Conservation (phyloP, 2,329 filamentous ascomycete species). For the Aspergillus sp. region DNA sequence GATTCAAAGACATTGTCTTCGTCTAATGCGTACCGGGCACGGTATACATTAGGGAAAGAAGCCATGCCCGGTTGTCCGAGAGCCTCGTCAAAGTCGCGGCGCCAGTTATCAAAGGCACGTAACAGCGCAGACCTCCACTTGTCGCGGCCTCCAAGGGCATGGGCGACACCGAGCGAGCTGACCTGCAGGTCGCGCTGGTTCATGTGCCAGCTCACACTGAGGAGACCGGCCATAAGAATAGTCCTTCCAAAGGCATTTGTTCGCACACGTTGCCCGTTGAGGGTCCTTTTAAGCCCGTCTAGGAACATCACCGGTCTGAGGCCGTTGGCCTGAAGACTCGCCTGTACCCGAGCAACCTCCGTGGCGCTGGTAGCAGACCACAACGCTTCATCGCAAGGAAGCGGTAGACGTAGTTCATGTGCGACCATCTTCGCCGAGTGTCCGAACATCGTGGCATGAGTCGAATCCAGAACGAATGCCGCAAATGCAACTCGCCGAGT, state of each 20-base stretch:
- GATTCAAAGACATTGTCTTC: conserved; percentile 81
- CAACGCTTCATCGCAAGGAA: conserved; percentile 88
- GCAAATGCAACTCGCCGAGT: conserved; percentile 88
- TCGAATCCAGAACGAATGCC: conserved; percentile 92
- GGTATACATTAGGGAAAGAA: conserved; percentile 23
- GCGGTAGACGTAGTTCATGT: conserved; percentile 85
- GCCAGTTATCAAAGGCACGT: conserved; percentile 91
- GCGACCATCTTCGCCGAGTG: conserved; percentile 97
- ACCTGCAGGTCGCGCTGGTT: conserved; percentile 93
- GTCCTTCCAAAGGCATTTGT: conserved; percentile 93
- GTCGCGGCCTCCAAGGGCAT: conserved; percentile 79
- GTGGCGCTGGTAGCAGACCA: conserved; percentile 88
- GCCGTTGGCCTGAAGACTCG: conserved; percentile 75
- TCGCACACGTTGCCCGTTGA: conserved; percentile 80
- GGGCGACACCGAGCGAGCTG: conserved; percentile 76
- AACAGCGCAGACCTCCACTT: conserved; percentile 88
- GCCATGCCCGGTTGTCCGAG: conserved; percentile 54
- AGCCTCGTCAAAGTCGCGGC: conserved; percentile 82
- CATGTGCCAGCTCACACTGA: conserved; percentile 97
- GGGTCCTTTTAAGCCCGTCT: conserved; percentile 83
- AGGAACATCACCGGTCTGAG: conserved; percentile 84
- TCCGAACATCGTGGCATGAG: conserved; percentile 96
- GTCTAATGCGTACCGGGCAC: conserved; percentile 39
- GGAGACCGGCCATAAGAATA: conserved; percentile 87
- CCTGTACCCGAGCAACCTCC: conserved; percentile 82